phyloP scores from a whole-genome alignment of 306 rosid genomes.

The Casuarina glauca region DNA sequence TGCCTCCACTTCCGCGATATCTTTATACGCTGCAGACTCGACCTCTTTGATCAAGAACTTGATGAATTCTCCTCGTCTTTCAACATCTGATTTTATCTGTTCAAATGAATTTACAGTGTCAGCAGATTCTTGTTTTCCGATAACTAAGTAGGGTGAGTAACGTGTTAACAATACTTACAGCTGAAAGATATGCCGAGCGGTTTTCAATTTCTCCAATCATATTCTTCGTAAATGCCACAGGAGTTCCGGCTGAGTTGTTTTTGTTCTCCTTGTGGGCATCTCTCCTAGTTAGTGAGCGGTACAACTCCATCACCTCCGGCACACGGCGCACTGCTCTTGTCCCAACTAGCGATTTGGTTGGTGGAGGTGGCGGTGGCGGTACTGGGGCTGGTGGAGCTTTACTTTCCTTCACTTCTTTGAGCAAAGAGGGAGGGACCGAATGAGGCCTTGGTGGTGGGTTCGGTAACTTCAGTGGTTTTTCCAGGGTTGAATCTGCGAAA shows the following conservation, averaged over 20 bases:
- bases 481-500: conserved; percentile 41
- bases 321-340: conserved; percentile 76
- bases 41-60: conserved; percentile 61
- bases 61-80: conserved; percentile 71
- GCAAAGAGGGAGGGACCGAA: conserved; percentile 30
- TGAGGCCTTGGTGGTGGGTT: conserved; percentile 56
- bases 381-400: conserved; percentile 38
- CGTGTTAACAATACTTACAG: conserved; percentile 53
- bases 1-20: conserved; percentile 66
- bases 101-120: conserved; percentile 18
- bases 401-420: conserved; percentile 40
- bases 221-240: conserved; percentile 72
- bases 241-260: conserved; percentile 48
- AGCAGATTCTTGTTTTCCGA: neutral
- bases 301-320: conserved; percentile 82
- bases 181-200: conserved; percentile 66
- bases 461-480: conserved; percentile 39
- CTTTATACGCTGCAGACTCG: conserved; percentile 48
- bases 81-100: conserved; percentile 86
- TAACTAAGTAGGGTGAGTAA: conserved; percentile 5
- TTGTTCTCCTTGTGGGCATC: conserved; percentile 58
- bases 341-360: conserved; percentile 49
- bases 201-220: conserved; percentile 98
- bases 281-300: conserved; percentile 77
- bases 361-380: conserved; percentile 87